Evolutionary conservation across 768 basidiomycete species (phyloP).

Genomic region (Mycena alexandri): DNA sequence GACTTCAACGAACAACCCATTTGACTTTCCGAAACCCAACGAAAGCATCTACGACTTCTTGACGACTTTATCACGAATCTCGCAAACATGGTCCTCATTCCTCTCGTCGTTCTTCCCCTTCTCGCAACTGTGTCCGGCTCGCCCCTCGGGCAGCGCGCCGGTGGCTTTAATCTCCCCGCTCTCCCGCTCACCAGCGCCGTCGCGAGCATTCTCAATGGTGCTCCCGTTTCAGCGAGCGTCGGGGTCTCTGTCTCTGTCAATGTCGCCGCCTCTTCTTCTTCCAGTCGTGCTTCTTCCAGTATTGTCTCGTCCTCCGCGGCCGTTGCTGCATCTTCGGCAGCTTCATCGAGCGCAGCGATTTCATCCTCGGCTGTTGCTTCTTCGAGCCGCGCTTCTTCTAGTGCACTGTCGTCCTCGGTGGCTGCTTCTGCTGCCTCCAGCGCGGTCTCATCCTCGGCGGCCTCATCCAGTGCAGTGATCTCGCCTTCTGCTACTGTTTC

Average conservation of each 20-base stretch:
- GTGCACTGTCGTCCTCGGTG: not conserved
- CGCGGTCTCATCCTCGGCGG: not conserved
- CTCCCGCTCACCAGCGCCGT: not conserved
- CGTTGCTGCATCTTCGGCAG: not conserved
- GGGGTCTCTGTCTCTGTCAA: not conserved
- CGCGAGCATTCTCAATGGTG: not conserved
- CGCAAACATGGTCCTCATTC: not conserved
- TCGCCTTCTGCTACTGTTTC: too few relatives aligned
- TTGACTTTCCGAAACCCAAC: not conserved
- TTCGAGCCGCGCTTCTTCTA: not conserved
- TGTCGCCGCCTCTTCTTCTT: not conserved
- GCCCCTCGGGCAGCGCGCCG: not conserved
- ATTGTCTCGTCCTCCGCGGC: not conserved
- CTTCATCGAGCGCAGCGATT: not conserved
- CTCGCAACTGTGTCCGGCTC: conserved; percentile 3
- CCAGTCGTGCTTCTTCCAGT: not conserved
- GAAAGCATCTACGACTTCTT: too few relatives aligned
- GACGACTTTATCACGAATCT: not conserved
- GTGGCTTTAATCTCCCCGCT: too few relatives aligned
- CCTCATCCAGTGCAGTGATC: too few relatives aligned
- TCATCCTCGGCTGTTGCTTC: not conserved
- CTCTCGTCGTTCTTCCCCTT: not conserved
- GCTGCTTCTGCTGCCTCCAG: too few relatives aligned
- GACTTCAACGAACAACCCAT: not conserved
- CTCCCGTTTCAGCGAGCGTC: not conserved